These are phyloP conservation scores for Boletus rex-veris DNA, from an alignment of 768 basidiomycete genomes.

Conservation along the genomic window DNA sequence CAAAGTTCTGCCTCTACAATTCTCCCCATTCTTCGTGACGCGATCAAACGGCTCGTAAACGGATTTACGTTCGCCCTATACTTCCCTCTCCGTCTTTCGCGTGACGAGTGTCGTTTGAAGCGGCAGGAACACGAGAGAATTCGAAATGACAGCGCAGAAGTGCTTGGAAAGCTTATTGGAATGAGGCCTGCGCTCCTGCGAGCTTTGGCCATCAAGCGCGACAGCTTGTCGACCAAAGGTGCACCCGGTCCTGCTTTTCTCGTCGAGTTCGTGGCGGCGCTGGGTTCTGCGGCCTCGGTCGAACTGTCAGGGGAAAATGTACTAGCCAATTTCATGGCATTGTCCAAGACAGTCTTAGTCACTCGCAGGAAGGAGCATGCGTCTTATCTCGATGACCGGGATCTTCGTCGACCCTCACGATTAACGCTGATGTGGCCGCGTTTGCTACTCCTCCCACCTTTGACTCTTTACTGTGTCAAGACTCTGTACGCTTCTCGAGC, in stretches of 20 bases:
- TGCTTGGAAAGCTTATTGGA: conserved; percentile 59
- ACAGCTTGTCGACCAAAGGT: not conserved
- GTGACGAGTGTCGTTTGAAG: conserved; percentile 65
- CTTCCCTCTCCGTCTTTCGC: conserved; percentile 59
- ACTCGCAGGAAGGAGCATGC: conserved; percentile 30
- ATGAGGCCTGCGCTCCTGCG: conserved; percentile 46
- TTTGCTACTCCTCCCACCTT: conserved; percentile 70
- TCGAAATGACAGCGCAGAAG: conserved; percentile 64
- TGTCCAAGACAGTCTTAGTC: conserved; percentile 20
- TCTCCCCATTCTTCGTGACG: conserved; percentile 6
- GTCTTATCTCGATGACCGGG: conserved; percentile 29
- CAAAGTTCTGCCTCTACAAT: conserved; percentile 6
- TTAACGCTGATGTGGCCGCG: conserved; percentile 79
- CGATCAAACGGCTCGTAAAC: conserved; percentile 11
- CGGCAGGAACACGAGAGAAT: conserved; percentile 56
- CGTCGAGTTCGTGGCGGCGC: conserved; percentile 19
- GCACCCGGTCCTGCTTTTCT: conserved; percentile 13
- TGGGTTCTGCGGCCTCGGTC: conserved; percentile 18
- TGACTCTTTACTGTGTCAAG: conserved; percentile 49
- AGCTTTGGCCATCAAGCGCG: conserved; percentile 24
- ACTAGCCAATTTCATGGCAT: conserved; percentile 10
- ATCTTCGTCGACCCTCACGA: conserved; percentile 63
- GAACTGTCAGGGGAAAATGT: conserved; percentile 9
- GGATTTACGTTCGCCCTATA: conserved; percentile 12
- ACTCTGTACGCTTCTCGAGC: conserved; percentile 57